Evolutionary conservation across 306 rosid genomes (phyloP).

Genomic region (Cucumis hystrix): DNA sequence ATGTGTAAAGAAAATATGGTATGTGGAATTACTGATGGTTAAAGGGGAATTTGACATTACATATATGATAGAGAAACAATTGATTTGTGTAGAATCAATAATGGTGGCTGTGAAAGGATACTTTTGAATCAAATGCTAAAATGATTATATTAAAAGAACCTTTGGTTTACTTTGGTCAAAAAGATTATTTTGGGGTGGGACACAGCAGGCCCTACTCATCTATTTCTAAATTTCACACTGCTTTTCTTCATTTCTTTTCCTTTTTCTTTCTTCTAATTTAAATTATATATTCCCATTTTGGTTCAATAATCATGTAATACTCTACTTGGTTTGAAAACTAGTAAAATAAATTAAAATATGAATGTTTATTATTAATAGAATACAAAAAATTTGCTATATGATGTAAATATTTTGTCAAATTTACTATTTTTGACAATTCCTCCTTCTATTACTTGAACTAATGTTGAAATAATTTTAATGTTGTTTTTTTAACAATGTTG

Average conservation of each 20-base stretch:
- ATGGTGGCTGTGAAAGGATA: not conserved
- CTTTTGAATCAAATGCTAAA: not conserved
- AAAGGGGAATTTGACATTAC: not conserved
- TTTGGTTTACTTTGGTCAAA: not conserved
- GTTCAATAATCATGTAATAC: too few species aligned
- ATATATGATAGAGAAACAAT: not conserved
- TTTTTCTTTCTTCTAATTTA: not conserved
- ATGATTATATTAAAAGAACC: not conserved
- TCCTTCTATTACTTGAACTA: too few species aligned
- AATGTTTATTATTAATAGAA: too few species aligned
- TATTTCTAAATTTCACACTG: not conserved
- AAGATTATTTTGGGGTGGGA: not conserved
- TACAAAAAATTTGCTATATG: too few species aligned
- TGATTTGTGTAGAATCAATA: not conserved
- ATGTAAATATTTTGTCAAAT: too few species aligned
- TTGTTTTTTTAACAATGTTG: too few species aligned
- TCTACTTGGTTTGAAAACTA: too few species aligned
- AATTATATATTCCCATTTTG: too few species aligned
- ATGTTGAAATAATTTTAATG: too few species aligned
- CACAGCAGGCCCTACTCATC: not conserved
- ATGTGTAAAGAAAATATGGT: not conserved
- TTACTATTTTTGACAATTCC: too few species aligned
- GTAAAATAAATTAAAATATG: too few species aligned
- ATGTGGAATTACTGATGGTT: not conserved
- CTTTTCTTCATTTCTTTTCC: not conserved